Conservation (phyloP, 805 yeast genomes). For the Metschnikowia kofuensis region DNA sequence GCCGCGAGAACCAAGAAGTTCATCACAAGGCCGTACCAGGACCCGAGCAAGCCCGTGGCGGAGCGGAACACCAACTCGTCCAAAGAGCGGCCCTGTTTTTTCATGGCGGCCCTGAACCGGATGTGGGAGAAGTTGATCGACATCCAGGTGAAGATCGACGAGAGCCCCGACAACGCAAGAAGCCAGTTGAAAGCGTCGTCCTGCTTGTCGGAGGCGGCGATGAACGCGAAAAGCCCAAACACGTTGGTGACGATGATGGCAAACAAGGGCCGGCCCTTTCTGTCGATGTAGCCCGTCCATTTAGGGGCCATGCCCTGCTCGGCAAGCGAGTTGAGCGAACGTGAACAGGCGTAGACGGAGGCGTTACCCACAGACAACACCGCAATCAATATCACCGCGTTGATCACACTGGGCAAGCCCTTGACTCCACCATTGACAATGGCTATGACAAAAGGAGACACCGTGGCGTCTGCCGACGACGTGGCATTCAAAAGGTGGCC, state of each 20-base stretch:
- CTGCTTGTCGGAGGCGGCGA: constrained; percentile 39
- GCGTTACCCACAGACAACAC: constrained; percentile 42
- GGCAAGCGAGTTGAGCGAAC: constrained; percentile 39
- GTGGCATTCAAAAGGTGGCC: constrained; percentile 19
- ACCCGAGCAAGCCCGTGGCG: constrained; percentile 40
- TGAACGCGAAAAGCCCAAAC: constrained; percentile 38
- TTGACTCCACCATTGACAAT: constrained; percentile 39
- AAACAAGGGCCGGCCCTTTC: constrained; percentile 38
- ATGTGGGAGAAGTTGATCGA: constrained; percentile 40
- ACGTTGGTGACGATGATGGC: constrained; percentile 33
- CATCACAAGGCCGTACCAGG: constrained; percentile 23
- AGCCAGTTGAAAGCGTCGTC: constrained; percentile 40
- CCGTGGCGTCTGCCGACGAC: constrained; percentile 29
- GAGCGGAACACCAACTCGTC: constrained; percentile 54
- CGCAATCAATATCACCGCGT: constrained; percentile 39
- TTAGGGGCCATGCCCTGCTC: constrained; percentile 42
- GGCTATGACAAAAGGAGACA: constrained; percentile 45
- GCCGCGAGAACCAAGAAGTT: constrained; percentile 23
- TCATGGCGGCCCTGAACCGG: constrained; percentile 40
- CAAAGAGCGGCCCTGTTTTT: constrained; percentile 38
- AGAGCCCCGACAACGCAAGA: constrained; percentile 41
- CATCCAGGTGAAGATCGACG: constrained; percentile 44
- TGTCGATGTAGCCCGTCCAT: constrained; percentile 34
- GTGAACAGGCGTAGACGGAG: constrained; percentile 41
- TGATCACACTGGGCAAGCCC: constrained; percentile 42